Percentiles rank a stretch among this genome's conserved stretches.
Conservation (phyloP, 768 basidiomycete species). For the Lactarius sp. region DNA sequence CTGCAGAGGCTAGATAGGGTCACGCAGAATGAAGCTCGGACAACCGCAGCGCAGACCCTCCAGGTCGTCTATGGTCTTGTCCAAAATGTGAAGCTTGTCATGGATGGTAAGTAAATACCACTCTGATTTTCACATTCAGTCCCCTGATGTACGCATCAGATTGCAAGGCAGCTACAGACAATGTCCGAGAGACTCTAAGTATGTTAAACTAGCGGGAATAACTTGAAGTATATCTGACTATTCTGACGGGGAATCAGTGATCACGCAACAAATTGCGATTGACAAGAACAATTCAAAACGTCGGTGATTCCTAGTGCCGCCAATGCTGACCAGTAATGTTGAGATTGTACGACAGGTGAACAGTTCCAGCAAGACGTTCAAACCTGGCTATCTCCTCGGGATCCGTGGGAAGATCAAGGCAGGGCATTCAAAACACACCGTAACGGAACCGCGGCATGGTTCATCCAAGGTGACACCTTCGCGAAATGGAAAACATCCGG, state of each 20-base stretch:
- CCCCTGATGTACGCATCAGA: neutral
- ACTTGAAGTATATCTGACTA: neutral
- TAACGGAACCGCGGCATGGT: neutral
- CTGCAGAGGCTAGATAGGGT: slow-evolving; percentile 1
- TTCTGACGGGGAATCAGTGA: neutral
- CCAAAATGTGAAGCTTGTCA: neutral
- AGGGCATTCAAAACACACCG: neutral
- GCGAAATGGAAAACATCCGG: neutral
- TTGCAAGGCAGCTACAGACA: neutral
- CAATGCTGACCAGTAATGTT: neutral
- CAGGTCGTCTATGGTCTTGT: neutral
- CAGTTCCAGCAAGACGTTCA: neutral
- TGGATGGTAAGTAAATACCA: neutral
- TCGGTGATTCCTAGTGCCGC: neutral
- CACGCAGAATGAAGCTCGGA: neutral
- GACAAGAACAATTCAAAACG: neutral
- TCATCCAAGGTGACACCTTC: neutral
- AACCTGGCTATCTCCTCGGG: neutral
- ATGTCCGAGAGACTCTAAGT: neutral
- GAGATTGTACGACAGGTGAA: neutral
- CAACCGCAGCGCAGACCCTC: neutral
- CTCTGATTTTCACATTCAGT: neutral
- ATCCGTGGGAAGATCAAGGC: slow-evolving; percentile 1
- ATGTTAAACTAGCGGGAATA: neutral
- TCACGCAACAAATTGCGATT: neutral